These are phyloP conservation scores for Protea cynaroides DNA, from an alignment of 164 flowering plant genomes.

Conservation along the genomic window DNA sequence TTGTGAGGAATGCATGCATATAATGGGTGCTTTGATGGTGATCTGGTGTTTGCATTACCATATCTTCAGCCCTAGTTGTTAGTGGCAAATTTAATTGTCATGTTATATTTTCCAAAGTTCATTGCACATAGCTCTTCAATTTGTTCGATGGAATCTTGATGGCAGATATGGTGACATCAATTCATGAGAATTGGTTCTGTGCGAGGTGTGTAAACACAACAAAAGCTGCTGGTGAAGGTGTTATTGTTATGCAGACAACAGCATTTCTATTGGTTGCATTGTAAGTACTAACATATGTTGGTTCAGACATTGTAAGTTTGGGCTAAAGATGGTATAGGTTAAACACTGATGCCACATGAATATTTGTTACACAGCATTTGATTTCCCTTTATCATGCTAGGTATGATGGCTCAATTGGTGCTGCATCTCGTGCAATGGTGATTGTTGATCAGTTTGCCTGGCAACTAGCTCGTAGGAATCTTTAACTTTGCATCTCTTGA, in stretches of 20 bases:
- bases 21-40: no score
- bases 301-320: background rate
- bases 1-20: background rate
- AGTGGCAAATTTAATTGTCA: background rate
- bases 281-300: constrained; percentile 36
- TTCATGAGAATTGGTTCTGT: constrained; percentile 80
- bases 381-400: constrained; percentile 23
- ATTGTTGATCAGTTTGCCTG: constrained; percentile 65
- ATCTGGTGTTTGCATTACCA: no score
- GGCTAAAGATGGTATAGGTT: background rate
- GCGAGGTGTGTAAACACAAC: constrained; percentile 80
- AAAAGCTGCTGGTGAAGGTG: constrained; percentile 88
- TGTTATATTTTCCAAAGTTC: no score
- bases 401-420: constrained; percentile 81
- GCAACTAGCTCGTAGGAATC: constrained; percentile 3
- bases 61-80: background rate
- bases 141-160: constrained; percentile 1
- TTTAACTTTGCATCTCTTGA: background rate
- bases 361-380: background rate
- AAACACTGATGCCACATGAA: no score
- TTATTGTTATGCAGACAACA: constrained; percentile 73
- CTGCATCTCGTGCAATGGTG: constrained; percentile 84
- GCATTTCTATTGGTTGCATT: constrained; percentile 69
- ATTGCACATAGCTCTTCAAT: background rate
- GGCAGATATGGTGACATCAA: constrained; percentile 81